These are phyloP conservation scores for Biscutella laevigata DNA, from an alignment of 441 rosid species.

Conservation along the genomic window DNA sequence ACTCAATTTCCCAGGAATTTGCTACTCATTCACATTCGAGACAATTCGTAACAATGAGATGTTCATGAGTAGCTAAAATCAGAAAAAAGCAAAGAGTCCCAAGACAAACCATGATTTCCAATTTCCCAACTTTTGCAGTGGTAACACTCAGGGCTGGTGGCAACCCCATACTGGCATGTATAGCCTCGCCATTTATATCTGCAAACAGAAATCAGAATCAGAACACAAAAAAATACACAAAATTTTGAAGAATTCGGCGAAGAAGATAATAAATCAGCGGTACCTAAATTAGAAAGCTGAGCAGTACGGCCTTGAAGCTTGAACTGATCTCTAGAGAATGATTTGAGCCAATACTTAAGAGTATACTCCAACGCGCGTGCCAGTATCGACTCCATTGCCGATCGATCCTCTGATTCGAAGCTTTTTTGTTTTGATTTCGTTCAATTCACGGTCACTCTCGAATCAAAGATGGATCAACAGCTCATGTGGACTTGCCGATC, in stretches of 20 bases:
- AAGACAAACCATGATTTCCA: conserved; percentile 70
- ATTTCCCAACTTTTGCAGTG: conserved; percentile 77
- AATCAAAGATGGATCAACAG: conserved; percentile 3
- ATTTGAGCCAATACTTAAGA: conserved; percentile 98
- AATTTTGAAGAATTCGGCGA: background rate
- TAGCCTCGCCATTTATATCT: conserved; percentile 94
- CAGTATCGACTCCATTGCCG: conserved; percentile 81
- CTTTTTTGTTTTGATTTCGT: too few relatives aligned
- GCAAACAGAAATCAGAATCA: conserved; percentile 8
- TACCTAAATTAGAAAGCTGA: conserved; percentile 86
- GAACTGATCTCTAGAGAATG: conserved; percentile 93
- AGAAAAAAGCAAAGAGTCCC: background rate
- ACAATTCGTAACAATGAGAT: background rate
- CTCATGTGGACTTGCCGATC: conserved; percentile 9
- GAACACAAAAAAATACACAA: background rate
- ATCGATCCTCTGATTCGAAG: conserved; percentile 9
- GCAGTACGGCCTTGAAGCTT: conserved; percentile 86
- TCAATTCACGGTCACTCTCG: background rate
- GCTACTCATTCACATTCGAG: background rate
- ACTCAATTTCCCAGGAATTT: background rate
- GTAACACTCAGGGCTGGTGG: conserved; percentile 90
- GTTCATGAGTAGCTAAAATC: background rate
- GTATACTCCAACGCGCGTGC: conserved; percentile 96
- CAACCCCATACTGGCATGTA: conserved; percentile 98
- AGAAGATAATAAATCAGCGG: background rate